These are phyloP conservation scores for Cutaneotrichosporon cavernicola DNA, from an alignment of 1,284 basidiomycete genomes.

Conservation along the genomic window DNA sequence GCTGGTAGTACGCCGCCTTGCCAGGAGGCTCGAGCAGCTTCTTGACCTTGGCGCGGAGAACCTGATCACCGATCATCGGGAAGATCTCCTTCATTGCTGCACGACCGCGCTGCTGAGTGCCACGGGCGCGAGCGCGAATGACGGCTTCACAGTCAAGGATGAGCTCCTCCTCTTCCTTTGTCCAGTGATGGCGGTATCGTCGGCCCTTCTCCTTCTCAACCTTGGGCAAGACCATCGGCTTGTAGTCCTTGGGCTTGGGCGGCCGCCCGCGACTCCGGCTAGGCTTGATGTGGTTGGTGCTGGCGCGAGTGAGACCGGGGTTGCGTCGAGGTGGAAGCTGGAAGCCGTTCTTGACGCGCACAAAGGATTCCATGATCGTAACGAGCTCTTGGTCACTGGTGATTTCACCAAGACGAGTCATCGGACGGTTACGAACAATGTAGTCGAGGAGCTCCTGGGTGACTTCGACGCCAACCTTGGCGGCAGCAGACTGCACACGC, in stretches of 20 bases:
- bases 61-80: slow-evolving; percentile 55
- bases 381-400: slow-evolving; percentile 19
- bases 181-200: slow-evolving; percentile 70
- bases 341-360: slow-evolving; percentile 18
- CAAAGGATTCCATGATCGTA: slow-evolving; percentile 25
- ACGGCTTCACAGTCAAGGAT: slow-evolving; percentile 78
- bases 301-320: neutral
- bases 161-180: slow-evolving; percentile 77
- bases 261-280: slow-evolving; percentile 5
- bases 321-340: slow-evolving; percentile 9
- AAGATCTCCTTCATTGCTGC: slow-evolving; percentile 63
- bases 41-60: slow-evolving; percentile 34
- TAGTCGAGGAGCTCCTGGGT: slow-evolving; percentile 32
- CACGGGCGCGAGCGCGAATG: slow-evolving; percentile 63
- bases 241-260: slow-evolving; percentile 11
- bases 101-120: slow-evolving; percentile 57
- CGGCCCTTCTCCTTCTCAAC: slow-evolving; percentile 15
- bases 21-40: slow-evolving; percentile 65
- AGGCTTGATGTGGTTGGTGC: neutral
- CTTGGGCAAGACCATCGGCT: neutral
- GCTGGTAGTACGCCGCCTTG: slow-evolving; percentile 69
- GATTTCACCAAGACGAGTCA: slow-evolving; percentile 24
- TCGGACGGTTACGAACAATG: slow-evolving; percentile 25
- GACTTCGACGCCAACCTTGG: slow-evolving; percentile 23
- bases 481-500: slow-evolving; percentile 30